Percentiles rank a stretch among this genome's conserved stretches.
Conservation (phyloP, 164 flowering plant species). For the Piper betle region DNA sequence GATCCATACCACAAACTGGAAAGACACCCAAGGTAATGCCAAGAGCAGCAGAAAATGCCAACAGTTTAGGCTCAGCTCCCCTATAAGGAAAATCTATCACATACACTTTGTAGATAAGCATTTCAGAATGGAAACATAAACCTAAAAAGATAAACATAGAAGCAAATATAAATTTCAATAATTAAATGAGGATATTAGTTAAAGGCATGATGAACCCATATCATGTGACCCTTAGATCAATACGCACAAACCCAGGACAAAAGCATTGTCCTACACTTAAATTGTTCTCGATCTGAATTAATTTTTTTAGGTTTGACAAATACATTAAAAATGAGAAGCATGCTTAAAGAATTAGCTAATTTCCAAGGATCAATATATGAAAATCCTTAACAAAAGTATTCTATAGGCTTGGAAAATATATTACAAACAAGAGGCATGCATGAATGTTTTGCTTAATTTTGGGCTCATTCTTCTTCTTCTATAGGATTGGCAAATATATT, state of each 20-base stretch:
- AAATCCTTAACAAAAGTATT: too few species aligned
- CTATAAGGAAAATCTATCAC: slow-evolving; percentile 15
- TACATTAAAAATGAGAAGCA: too few species aligned
- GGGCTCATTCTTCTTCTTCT: too few species aligned
- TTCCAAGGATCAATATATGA: too few species aligned
- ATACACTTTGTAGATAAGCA: not conserved
- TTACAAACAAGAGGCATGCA: too few species aligned
- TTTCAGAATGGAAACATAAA: not conserved
- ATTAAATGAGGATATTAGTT: too few species aligned
- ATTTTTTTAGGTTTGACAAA: too few species aligned
- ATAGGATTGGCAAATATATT: too few species aligned
- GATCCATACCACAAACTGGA: slow-evolving; percentile 69
- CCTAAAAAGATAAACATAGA: not conserved
- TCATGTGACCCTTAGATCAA: not conserved
- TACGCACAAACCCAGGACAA: not conserved
- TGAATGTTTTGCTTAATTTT: too few species aligned
- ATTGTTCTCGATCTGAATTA: too few species aligned
- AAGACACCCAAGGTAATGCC: slow-evolving; percentile 79
- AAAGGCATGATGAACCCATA: not conserved
- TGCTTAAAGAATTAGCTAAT: too few species aligned
- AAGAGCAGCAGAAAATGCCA: slow-evolving; percentile 85
- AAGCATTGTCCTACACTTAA: not conserved
- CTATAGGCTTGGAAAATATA: too few species aligned
- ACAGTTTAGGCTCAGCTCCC: slow-evolving; percentile 81
- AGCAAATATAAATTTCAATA: not conserved